These are phyloP conservation scores for Camelina neglecta DNA, from an alignment of 345 rosid species.

Conservation along the genomic window DNA sequence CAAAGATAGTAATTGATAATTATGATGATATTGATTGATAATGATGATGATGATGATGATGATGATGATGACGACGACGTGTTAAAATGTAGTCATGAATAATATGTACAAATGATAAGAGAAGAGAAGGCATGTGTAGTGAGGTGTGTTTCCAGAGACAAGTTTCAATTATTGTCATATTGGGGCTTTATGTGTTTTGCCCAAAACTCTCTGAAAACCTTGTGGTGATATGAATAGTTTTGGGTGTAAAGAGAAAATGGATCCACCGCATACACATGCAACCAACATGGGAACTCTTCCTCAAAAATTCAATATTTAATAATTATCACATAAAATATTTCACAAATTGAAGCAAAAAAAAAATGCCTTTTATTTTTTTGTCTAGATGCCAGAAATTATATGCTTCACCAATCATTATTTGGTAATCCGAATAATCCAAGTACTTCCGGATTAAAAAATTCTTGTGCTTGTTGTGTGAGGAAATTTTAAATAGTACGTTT, in stretches of 20 bases:
- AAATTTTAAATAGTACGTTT: neutral
- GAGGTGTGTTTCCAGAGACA: slow-evolving; percentile 21
- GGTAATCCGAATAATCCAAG: neutral
- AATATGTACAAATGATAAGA: slow-evolving; percentile 20
- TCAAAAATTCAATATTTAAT: slow-evolving; percentile 4
- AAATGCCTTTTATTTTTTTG: neutral
- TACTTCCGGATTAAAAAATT: neutral
- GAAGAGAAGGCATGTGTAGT: slow-evolving; percentile 33
- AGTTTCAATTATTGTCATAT: slow-evolving; percentile 34
- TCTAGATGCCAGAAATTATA: slow-evolving; percentile 30
- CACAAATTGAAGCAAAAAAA: neutral
- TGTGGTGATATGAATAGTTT: slow-evolving; percentile 23
- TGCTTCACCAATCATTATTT: slow-evolving; percentile 24
- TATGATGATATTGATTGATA: neutral
- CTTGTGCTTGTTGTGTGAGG: neutral
- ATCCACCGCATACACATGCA: slow-evolving; percentile 45
- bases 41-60: slow-evolving; percentile 16
- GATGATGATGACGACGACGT: slow-evolving; percentile 12
- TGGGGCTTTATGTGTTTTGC: slow-evolving; percentile 33
- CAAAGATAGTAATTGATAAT: neutral
- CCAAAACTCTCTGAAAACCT: slow-evolving; percentile 25
- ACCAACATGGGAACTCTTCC: slow-evolving; percentile 41
- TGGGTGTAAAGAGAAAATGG: slow-evolving; percentile 42
- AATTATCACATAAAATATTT: neutral
- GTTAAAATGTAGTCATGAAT: slow-evolving; percentile 10